Conservation (phyloP, 306 rosid species). For the Vicia sativa region DNA sequence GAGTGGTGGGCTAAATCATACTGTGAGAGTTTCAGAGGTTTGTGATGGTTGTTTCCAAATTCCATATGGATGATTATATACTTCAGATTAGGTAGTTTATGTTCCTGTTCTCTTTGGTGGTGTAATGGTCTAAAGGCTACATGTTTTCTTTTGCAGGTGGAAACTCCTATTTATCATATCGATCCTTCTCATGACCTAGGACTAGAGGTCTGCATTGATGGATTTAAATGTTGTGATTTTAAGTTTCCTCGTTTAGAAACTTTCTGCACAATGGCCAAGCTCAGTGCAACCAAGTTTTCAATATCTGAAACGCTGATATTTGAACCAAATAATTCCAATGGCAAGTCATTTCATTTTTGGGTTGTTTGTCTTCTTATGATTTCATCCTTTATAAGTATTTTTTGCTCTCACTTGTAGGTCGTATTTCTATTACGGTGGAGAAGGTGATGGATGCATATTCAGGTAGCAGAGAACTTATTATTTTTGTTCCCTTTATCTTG, state of each 20-base stretch:
- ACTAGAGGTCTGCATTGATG: constrained; percentile 68
- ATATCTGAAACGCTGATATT: constrained; percentile 67
- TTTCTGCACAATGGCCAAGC: constrained; percentile 73
- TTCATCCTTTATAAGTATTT: constrained; percentile 25
- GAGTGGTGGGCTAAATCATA: constrained; percentile 73
- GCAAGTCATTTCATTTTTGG: constrained; percentile 44
- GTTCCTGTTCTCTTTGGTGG: constrained; percentile 11
- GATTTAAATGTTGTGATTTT: constrained; percentile 62
- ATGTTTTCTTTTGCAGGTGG: constrained; percentile 58
- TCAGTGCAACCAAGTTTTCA: constrained; percentile 70
- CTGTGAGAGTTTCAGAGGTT: constrained; percentile 76
- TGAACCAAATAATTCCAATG: constrained; percentile 53
- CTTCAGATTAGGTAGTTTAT: constrained; percentile 9
- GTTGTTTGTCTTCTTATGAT: constrained; percentile 17
- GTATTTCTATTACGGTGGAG: constrained; percentile 70
- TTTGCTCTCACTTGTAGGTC: constrained; percentile 56
- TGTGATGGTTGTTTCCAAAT: constrained; percentile 39
- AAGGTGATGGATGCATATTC: constrained; percentile 83
- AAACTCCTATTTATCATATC: constrained; percentile 73
- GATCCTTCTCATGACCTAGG: constrained; percentile 92
- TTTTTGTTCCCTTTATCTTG: constrained; percentile 80
- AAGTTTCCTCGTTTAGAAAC: constrained; percentile 82
- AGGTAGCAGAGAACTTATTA: constrained; percentile 74
- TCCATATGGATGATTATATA: background rate
- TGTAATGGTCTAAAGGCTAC: constrained; percentile 16